Base-by-base conservation (phyloP, 768 basidiomycete species). In the Coprinopsis cinerea region DNA sequence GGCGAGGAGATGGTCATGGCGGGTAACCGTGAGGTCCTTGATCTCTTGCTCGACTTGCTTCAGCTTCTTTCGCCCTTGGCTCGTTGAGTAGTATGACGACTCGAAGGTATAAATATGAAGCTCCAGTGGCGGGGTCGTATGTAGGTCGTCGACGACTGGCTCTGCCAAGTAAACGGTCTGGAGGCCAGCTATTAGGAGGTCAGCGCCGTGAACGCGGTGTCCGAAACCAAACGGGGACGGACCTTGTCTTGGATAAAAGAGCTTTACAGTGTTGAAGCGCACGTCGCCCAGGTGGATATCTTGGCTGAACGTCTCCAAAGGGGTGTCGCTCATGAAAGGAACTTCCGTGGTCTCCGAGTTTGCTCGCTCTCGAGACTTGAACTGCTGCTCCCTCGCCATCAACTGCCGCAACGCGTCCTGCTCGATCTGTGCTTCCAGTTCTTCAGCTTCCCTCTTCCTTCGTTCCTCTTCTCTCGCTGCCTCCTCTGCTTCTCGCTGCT, bases 241-340 rank as follows among this genome's bases (percentile, higher is more conserved):
- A 87, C 87, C 83, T 63, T 73, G 70, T n/a, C 75, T 72, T 5
- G 86, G 82, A 61, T 86, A 85, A 58, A 84, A 88, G 36, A 88
- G 67, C 59, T 78, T 82, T 43, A 91, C 87, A 0, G 76, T 71
- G 53, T 66, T 74, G 57, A 91, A 91, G 17, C 59, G 64, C 27
- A 83, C 69, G 0, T 78, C 85, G 28, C 75, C 72, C 45, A 84
- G 74, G 23, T 75, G 72, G 25, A 90, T 72, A 43, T 82, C 77
- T 10, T 65, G 53, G 7, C 65, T 64, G 59, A 90, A 89, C 1
- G 77, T 72, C 65, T 86, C 85, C 1, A 76, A 81, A 40, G 77
- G 73, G 1, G 74, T 77, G 37, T 81, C 76, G 14, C 68, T 65
- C 14, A 61, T 55, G 49, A 52, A 45, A 10, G 83, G 81, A 1